Conservation (phyloP, 176 grass and related monocot species). For the Bonia amplexicaulis region DNA sequence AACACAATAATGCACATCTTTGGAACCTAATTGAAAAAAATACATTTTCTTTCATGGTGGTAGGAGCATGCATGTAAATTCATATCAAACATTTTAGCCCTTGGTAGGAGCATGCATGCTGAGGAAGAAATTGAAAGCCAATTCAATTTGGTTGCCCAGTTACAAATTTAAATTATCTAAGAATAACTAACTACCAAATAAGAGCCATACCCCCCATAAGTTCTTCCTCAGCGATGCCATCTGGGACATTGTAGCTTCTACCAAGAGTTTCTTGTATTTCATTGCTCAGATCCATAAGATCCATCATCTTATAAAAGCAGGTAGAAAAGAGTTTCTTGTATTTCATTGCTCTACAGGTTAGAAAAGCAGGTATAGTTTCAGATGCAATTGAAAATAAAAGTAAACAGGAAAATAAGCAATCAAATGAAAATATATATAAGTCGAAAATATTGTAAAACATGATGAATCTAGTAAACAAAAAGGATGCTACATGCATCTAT, state of each 20-base stretch:
- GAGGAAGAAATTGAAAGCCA: no score
- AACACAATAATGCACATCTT: no score
- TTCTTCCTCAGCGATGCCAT: slow-evolving; percentile 96
- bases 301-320: slow-evolving; percentile 73
- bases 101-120: no score
- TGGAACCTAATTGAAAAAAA: no score
- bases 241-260: slow-evolving; percentile 87
- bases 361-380: not conserved
- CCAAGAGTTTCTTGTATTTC: slow-evolving; percentile 99
- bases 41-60: no score
- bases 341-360: not conserved
- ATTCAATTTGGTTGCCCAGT: no score
- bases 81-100: no score
- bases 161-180: not conserved
- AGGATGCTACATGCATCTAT: no score
- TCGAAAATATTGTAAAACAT: no score
- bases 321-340: no score
- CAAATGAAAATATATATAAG: not conserved
- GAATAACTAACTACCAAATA: not conserved
- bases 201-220: slow-evolving; percentile 73
- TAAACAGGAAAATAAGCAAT: not conserved
- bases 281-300: slow-evolving; percentile 91
- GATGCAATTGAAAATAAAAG: not conserved
- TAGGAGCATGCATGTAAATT: no score
- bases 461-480: no score